Percentiles rank a stretch among this genome's conserved stretches.
phyloP scores from a whole-genome alignment of 78 protist genomes.

The Dictyostelium intermedium region DNA sequence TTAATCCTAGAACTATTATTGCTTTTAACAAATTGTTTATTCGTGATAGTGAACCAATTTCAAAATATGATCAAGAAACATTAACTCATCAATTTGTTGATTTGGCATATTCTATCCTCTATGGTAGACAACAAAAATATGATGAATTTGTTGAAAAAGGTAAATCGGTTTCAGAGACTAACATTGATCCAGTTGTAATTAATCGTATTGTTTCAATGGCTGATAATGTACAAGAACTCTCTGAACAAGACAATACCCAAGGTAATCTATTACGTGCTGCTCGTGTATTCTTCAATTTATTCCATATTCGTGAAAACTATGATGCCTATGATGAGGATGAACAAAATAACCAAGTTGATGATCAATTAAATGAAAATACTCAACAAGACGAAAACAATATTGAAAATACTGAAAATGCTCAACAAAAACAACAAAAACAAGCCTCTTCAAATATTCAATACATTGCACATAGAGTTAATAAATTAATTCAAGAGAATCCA shows the following conservation, averaged over 20 bases:
- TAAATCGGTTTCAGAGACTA: neutral
- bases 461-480: neutral
- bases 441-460: neutral
- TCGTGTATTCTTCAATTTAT: neutral
- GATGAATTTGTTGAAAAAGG: neutral
- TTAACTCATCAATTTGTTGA: conserved; percentile 1
- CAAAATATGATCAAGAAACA: neutral
- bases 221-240: neutral
- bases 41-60: neutral
- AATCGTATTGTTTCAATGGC: neutral
- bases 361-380: neutral
- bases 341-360: neutral
- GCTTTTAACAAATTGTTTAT: neutral
- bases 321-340: neutral
- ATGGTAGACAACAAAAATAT: neutral
- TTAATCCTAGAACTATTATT: neutral
- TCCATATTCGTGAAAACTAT: conserved; percentile 5
- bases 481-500: neutral
- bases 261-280: neutral
- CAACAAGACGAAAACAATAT: neutral
- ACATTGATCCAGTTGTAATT: neutral
- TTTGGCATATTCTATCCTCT: neutral
- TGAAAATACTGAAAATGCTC: neutral
- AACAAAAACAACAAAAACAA: neutral
- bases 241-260: neutral